These are phyloP conservation scores for Wickerhamomyces sp. DNA, from an alignment of 1,139 yeast species.

Conservation along the genomic window DNA sequence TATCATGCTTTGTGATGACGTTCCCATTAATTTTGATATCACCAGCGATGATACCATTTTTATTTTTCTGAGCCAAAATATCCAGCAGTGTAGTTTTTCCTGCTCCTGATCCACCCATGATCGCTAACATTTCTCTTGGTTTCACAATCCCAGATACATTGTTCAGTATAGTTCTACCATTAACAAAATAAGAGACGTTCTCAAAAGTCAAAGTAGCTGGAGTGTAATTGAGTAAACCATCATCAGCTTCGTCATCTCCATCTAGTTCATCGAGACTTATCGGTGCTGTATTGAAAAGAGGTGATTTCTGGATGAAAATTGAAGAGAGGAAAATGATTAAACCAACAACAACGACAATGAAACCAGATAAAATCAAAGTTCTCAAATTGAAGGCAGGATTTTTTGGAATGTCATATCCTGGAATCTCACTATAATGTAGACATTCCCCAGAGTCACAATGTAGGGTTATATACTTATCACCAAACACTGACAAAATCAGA, in stretches of 20 bases:
- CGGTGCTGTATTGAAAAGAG: slow-evolving; percentile 43
- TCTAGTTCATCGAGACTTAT: slow-evolving; percentile 30
- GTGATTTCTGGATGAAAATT: slow-evolving; percentile 56
- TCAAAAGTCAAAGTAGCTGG: slow-evolving; percentile 79
- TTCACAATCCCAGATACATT: slow-evolving; percentile 68
- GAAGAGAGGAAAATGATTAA: slow-evolving; percentile 37
- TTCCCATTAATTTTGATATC: slow-evolving; percentile 69
- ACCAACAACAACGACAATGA: slow-evolving; percentile 36
- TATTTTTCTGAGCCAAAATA: slow-evolving; percentile 82
- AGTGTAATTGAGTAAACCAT: slow-evolving; percentile 51
- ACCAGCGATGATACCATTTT: slow-evolving; percentile 67
- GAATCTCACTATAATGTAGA: slow-evolving; percentile 84
- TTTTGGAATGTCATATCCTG: slow-evolving; percentile 78
- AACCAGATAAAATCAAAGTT: slow-evolving; percentile 47
- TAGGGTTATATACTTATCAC: slow-evolving; percentile 82
- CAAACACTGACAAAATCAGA: slow-evolving; percentile 82
- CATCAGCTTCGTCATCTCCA: slow-evolving; percentile 39
- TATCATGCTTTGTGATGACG: slow-evolving; percentile 36
- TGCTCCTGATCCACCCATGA: slow-evolving; percentile 98
- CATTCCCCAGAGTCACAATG: slow-evolving; percentile 86
- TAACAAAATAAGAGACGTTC: slow-evolving; percentile 58
- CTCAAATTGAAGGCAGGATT: slow-evolving; percentile 44
- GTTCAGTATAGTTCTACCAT: slow-evolving; percentile 51
- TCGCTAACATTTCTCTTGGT: slow-evolving; percentile 89
- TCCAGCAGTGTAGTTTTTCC: slow-evolving; percentile 93